phyloP scores from a whole-genome alignment of 1,284 basidiomycete species.

The Sanghuangporus baumii region DNA sequence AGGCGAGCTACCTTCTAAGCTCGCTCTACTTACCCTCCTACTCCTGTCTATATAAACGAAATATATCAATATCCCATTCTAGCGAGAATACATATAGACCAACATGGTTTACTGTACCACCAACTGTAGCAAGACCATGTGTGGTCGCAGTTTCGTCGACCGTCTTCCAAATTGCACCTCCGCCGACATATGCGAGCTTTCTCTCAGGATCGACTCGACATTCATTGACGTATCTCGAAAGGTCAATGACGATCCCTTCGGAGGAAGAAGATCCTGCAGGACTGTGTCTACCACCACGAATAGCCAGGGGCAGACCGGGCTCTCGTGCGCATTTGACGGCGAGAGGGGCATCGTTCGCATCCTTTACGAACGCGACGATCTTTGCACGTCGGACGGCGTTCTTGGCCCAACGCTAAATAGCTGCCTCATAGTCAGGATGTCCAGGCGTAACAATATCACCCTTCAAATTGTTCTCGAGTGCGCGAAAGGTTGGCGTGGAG shows the following conservation, averaged over 20 bases:
- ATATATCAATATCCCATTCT: neutral
- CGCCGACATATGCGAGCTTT: slow-evolving; percentile 41
- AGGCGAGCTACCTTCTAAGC: neutral
- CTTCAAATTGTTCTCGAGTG: slow-evolving; percentile 26
- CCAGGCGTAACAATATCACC: slow-evolving; percentile 39
- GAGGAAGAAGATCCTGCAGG: slow-evolving; percentile 43
- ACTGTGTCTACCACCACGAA: slow-evolving; percentile 50
- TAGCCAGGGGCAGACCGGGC: slow-evolving; percentile 37
- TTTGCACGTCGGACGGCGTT: slow-evolving; percentile 39
- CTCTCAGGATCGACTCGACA: slow-evolving; percentile 39
- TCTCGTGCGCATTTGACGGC: slow-evolving; percentile 37
- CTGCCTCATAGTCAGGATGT: slow-evolving; percentile 34
- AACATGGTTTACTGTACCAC: slow-evolving; percentile 53
- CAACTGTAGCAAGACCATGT: slow-evolving; percentile 45
- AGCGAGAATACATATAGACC: slow-evolving; percentile 21
- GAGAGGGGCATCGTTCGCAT: slow-evolving; percentile 33
- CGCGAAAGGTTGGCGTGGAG: slow-evolving; percentile 5
- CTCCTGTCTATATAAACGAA: slow-evolving; percentile 36
- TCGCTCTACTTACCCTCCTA: slow-evolving; percentile 37
- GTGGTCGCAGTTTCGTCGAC: slow-evolving; percentile 45
- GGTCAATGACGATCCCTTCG: slow-evolving; percentile 51
- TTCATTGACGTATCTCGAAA: slow-evolving; percentile 38
- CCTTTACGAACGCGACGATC: slow-evolving; percentile 39
- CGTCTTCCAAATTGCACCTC: slow-evolving; percentile 46
- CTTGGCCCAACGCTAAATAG: slow-evolving; percentile 40